These are phyloP conservation scores for Solanum chacoense DNA, from an alignment of 305 asterid species.

Conservation along the genomic window DNA sequence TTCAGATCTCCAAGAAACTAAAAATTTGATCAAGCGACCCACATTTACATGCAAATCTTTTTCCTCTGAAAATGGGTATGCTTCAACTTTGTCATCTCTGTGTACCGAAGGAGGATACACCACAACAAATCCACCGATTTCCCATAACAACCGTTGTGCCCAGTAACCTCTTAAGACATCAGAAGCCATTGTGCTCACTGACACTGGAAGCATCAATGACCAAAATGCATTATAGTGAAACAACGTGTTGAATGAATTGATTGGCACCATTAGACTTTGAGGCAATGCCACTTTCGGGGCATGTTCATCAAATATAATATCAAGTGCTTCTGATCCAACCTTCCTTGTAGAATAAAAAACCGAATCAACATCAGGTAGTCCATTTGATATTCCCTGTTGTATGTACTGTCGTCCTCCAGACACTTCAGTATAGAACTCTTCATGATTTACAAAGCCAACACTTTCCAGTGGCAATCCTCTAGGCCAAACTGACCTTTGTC, in stretches of 20 bases:
- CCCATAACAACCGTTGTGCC: conserved; percentile 96
- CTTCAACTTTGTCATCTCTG: conserved; percentile 57
- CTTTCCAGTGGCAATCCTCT: conserved; percentile 91
- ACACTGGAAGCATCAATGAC: conserved; percentile 96
- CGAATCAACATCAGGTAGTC: conserved; percentile 90
- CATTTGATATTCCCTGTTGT: conserved; percentile 92
- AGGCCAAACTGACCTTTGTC: conserved; percentile 96
- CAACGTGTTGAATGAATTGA: conserved; percentile 82
- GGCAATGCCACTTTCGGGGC: conserved; percentile 95
- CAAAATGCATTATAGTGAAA: conserved; percentile 86
- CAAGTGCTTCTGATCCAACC: conserved; percentile 56
- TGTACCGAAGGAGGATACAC: conserved; percentile 85
- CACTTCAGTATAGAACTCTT: conserved; percentile 76
- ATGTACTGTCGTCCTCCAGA: conserved; percentile 89
- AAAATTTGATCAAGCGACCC: conserved; percentile 71
- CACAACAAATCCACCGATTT: conserved; percentile 78
- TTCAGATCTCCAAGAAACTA: conserved; percentile 70
- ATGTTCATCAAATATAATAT: conserved; percentile 65
- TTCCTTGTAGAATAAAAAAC: conserved; percentile 88
- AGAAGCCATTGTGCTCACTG: conserved; percentile 93
- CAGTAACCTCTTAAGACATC: conserved; percentile 92
- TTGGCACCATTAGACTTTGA: conserved; percentile 83
- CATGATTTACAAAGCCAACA: conserved; percentile 78
- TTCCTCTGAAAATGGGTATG: conserved; percentile 88
- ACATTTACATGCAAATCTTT: conserved; percentile 90